Conservation (phyloP, 345 rosid species). For the Durio zibethinus region DNA sequence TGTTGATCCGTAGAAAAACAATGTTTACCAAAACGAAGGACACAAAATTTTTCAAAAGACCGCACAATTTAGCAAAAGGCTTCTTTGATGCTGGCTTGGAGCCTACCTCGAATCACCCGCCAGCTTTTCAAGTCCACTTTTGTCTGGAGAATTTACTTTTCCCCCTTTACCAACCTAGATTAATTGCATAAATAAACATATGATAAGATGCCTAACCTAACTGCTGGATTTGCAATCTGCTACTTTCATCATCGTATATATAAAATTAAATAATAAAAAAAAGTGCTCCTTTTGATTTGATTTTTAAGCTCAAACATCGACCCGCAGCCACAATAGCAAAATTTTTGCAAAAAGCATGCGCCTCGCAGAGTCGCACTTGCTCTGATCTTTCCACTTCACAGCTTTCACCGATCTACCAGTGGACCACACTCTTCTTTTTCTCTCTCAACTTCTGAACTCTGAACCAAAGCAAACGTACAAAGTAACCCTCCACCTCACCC, state of each 20-base stretch:
- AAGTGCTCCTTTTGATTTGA: neutral
- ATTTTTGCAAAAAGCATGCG: neutral
- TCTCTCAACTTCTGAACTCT: neutral
- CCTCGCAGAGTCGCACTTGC: neutral
- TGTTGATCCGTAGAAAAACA: too few species aligned
- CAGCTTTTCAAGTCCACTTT: slow-evolving; percentile 3
- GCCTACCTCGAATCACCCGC: slow-evolving; percentile 6
- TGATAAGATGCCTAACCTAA: slow-evolving; percentile 18
- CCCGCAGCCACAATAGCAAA: neutral
- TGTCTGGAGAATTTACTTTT: neutral
- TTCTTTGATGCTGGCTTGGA: neutral
- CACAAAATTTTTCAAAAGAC: too few species aligned
- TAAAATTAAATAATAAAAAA: neutral
- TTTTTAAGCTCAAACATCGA: slow-evolving; percentile 11
- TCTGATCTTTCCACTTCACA: neutral
- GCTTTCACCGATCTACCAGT: slow-evolving; percentile 1
- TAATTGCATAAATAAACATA: neutral
- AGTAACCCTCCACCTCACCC: neutral
- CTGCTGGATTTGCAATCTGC: slow-evolving; percentile 8
- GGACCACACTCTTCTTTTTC: neutral
- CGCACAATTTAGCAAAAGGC: neutral
- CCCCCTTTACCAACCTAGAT: neutral
- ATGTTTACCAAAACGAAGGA: too few species aligned
- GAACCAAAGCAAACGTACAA: neutral
- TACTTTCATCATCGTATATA: neutral